Percentiles rank a stretch among this genome's conserved stretches.
Conservation (phyloP, 805 yeast genomes). For the Kodamaea fukazawae region DNA sequence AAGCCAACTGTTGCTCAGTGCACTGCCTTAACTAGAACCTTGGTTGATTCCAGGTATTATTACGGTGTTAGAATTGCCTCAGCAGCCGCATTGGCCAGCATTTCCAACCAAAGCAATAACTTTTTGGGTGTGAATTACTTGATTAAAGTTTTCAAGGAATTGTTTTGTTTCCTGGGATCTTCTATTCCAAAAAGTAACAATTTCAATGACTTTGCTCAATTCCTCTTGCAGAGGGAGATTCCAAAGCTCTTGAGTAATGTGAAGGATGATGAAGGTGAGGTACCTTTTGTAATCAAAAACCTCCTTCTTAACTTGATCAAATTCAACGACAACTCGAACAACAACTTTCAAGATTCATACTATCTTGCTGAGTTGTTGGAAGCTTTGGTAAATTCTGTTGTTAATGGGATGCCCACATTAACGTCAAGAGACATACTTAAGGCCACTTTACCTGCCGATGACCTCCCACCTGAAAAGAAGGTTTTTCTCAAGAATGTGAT, state of each 20-base stretch:
- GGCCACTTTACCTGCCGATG: constrained; percentile 3
- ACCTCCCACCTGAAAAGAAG: constrained; percentile 9
- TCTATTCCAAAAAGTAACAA: constrained; percentile 76
- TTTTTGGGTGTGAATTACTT: constrained; percentile 74
- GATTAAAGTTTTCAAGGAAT: constrained; percentile 60
- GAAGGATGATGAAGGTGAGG: constrained; percentile 60
- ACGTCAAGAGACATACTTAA: constrained; percentile 10
- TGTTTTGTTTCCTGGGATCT: constrained; percentile 68
- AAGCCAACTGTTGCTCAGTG: constrained; percentile 67
- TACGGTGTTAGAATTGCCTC: constrained; percentile 90
- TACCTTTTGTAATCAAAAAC: constrained; percentile 53
- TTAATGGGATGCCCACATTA: constrained; percentile 16
- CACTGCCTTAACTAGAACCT: constrained; percentile 71
- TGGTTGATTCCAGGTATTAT: constrained; percentile 80
- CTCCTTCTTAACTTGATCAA: constrained; percentile 69
- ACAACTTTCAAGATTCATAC: constrained; percentile 68
- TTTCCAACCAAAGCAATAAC: constrained; percentile 58
- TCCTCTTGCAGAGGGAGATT: constrained; percentile 69
- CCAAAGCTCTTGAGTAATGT: constrained; percentile 60
- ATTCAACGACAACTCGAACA: constrained; percentile 82
- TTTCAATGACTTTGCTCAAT: constrained; percentile 66
- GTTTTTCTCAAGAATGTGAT: constrained; percentile 32
- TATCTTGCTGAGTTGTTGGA: constrained; percentile 60
- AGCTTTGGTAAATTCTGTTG: constrained; percentile 43
- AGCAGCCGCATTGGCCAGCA: constrained; percentile 69